Evolutionary conservation across 306 rosid genomes (phyloP).

Genomic region (Dryas drummondii): DNA sequence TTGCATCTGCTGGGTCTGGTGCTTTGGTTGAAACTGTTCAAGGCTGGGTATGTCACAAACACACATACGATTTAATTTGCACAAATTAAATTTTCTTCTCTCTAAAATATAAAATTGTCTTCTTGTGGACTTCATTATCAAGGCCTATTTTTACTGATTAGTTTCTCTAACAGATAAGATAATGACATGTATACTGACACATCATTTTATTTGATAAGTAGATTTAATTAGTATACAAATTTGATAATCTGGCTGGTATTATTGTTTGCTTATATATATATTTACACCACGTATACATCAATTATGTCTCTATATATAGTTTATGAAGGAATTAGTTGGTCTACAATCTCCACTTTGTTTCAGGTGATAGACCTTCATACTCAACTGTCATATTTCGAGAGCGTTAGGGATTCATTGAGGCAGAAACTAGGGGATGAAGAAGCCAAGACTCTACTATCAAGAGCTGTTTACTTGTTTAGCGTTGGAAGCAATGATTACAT

Average conservation of each 20-base stretch:
- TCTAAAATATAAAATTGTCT: too few species aligned
- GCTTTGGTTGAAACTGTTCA: conserved; percentile 23
- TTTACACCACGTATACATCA: too few species aligned
- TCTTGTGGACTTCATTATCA: too few species aligned
- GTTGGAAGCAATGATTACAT: conserved; percentile 33
- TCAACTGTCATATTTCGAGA: conserved; percentile 34
- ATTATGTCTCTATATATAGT: too few species aligned
- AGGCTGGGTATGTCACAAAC: conserved; percentile 18
- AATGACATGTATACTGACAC: too few species aligned
- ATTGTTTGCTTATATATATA: too few species aligned
- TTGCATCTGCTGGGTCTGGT: conserved; percentile 47
- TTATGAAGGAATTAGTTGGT: too few species aligned
- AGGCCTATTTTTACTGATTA: too few species aligned
- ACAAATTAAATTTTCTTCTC: background rate
- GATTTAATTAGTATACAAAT: too few species aligned
- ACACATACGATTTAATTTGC: background rate
- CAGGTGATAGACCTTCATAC: conserved; percentile 9
- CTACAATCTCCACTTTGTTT: background rate
- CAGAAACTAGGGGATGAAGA: conserved; percentile 26
- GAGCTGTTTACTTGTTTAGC: conserved; percentile 33
- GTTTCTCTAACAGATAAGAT: too few species aligned
- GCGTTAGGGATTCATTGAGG: conserved; percentile 10
- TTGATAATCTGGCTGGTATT: too few species aligned
- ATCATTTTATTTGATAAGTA: too few species aligned
- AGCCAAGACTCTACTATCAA: conserved; percentile 14